These are phyloP conservation scores for Starmera caribaea DNA, from an alignment of 805 yeast genomes.

Conservation along the genomic window DNA sequence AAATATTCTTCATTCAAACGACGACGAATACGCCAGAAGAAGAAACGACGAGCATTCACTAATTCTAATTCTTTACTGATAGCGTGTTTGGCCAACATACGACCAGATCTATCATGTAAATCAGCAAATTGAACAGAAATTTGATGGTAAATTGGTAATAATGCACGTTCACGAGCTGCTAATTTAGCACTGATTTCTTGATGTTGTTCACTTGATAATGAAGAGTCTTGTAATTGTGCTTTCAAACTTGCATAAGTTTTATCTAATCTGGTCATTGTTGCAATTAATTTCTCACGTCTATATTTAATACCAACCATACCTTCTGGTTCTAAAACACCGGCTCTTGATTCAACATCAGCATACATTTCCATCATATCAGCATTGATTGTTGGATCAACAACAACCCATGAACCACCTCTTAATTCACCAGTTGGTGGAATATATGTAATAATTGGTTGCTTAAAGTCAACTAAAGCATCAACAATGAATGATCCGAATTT, in stretches of 20 bases:
- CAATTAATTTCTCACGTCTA: conserved; percentile 83
- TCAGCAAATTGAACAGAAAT: conserved; percentile 95
- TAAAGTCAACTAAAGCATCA: conserved; percentile 91
- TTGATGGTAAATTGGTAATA: conserved; percentile 86
- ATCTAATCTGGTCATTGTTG: conserved; percentile 91
- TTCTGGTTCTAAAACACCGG: conserved; percentile 97
- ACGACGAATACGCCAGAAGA: conserved; percentile 98
- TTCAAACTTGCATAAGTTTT: conserved; percentile 60
- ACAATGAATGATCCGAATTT: conserved; percentile 96
- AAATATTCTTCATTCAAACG: conserved; percentile 89
- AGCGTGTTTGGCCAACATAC: conserved; percentile 93
- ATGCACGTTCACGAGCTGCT: conserved; percentile 64
- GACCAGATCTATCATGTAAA: conserved; percentile 93
- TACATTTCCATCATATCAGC: conserved; percentile 98
- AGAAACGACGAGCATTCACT: conserved; percentile 84
- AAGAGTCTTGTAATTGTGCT: conserved; percentile 42
- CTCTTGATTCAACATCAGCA: conserved; percentile 92
- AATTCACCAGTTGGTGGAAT: conserved; percentile 98
- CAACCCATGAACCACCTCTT: conserved; percentile 99
- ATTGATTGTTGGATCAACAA: conserved; percentile 97
- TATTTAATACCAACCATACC: conserved; percentile 99
- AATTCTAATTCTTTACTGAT: conserved; percentile 81
- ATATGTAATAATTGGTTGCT: conserved; percentile 93
- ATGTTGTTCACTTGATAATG: conserved; percentile 54
- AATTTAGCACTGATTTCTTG: conserved; percentile 55